Conservation (phyloP, 768 basidiomycete genomes). For the Royoungia palumana region DNA sequence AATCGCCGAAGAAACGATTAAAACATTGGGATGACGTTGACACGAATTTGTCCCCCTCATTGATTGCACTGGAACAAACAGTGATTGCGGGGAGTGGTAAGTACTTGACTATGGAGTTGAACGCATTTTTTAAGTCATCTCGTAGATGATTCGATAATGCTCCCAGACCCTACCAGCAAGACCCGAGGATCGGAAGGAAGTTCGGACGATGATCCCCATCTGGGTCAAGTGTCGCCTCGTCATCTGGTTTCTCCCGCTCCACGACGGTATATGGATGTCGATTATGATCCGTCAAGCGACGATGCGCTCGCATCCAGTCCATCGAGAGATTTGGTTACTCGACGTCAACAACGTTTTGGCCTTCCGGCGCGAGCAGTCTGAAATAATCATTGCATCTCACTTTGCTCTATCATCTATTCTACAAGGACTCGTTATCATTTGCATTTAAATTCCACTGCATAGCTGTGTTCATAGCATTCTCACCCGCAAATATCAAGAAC, state of each 20-base stretch:
- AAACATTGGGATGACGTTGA: conserved; percentile 22
- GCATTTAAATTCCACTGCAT: conserved; percentile 25
- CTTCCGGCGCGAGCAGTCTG: not conserved
- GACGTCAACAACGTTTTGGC: conserved; percentile 37
- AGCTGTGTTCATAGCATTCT: conserved; percentile 18
- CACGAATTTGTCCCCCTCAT: conserved; percentile 12
- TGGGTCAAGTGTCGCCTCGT: conserved; percentile 69
- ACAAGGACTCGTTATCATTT: conserved; percentile 15
- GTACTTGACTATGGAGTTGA: not conserved
- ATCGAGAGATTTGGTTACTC: conserved; percentile 40
- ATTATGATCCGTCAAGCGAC: conserved; percentile 45
- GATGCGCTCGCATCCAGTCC: conserved; percentile 49
- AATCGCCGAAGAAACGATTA: conserved; percentile 21
- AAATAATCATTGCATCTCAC: conserved; percentile 10
- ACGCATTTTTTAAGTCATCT: conserved; percentile 3
- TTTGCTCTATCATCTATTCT: conserved; percentile 16
- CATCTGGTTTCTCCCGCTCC: conserved; percentile 61
- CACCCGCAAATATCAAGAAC: conserved; percentile 2
- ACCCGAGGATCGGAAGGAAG: conserved; percentile 24
- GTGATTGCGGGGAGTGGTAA: conserved; percentile 35
- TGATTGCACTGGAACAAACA: conserved; percentile 24
- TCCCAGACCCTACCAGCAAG: conserved; percentile 6
- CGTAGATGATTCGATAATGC: conserved; percentile 50
- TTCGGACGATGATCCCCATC: conserved; percentile 63
- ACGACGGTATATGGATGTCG: conserved; percentile 35